A percentile compares a stretch with the other conserved stretches of the same genome.
Evolutionary conservation across 2,329 filamentous ascomycete species (phyloP).

Genomic region (Curvularia hawaiiensis): DNA sequence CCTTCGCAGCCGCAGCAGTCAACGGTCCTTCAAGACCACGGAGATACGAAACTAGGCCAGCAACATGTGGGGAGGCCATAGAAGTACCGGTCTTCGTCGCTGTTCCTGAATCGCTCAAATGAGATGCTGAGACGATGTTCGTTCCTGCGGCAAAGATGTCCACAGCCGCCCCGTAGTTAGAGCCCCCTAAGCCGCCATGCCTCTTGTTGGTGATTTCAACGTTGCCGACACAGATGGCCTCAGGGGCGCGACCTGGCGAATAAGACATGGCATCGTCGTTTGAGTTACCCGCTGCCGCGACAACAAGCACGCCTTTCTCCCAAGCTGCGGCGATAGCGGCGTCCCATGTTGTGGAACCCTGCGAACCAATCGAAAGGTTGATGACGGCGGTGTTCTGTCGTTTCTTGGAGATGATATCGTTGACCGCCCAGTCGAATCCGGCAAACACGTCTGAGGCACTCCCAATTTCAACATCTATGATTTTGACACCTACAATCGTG

Average conservation of each 20-base stretch:
- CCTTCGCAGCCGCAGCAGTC: slow-evolving; percentile 29
- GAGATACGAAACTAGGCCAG: slow-evolving; percentile 71
- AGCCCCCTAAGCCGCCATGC: slow-evolving; percentile 19
- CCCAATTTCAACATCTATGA: slow-evolving; percentile 28
- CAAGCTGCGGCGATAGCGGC: slow-evolving; percentile 42
- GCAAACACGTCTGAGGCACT: slow-evolving; percentile 34
- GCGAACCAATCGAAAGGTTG: slow-evolving; percentile 47
- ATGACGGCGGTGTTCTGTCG: slow-evolving; percentile 41
- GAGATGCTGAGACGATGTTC: slow-evolving; percentile 53
- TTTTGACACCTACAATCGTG: slow-evolving; percentile 45
- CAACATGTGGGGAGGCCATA: slow-evolving; percentile 71
- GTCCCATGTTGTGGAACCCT: slow-evolving; percentile 37
- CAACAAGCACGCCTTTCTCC: slow-evolving; percentile 40
- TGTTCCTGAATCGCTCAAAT: slow-evolving; percentile 48
- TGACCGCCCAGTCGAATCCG: slow-evolving; percentile 43
- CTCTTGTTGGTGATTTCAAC: slow-evolving; percentile 33
- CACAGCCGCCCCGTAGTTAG: slow-evolving; percentile 47
- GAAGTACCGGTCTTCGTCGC: slow-evolving; percentile 62
- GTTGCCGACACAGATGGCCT: slow-evolving; percentile 46
- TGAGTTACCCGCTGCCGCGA: slow-evolving; percentile 46
- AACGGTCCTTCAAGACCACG: slow-evolving; percentile 55
- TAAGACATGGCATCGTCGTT: slow-evolving; percentile 27
- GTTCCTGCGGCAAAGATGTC: slow-evolving; percentile 49
- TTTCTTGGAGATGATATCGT: slow-evolving; percentile 39
- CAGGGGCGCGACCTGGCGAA: slow-evolving; percentile 43